Evolutionary conservation across 306 rosid species (phyloP), one percentile per base, ranked within the genome.

Genomic region (Quercus aquifolioides): DNA sequence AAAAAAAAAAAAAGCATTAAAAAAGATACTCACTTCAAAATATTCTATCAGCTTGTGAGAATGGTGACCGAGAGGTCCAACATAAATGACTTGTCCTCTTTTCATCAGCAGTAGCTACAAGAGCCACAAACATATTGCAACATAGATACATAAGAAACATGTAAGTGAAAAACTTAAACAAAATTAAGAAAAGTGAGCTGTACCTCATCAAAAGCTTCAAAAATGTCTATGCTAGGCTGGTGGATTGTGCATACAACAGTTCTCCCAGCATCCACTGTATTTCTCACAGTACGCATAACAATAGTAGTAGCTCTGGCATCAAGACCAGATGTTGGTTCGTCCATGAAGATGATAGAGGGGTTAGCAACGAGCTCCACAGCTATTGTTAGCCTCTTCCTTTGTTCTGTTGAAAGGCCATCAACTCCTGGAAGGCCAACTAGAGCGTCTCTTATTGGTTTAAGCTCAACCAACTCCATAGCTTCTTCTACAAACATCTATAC

Each of bases 281-380:
- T 94, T 69, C 97, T 90, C 14, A 94, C 94, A 0, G 94, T 85
- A 55, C 98, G 91, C 97, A 94, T 94, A 68, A 94, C 97, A 76
- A 94, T 89, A 4, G 97, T 97, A 38, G 97, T 97, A 43, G 98
- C 92, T 82, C 97, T 87, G 57, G 98, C 98, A 85, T 94, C 98
- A 23, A 94, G 91, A 31, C 98, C 98, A 7, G 98, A 88, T 13
- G 98, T 94, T 28, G 98, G 97, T 69, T 94, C 97, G 77, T 94
- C 98, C 98, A 93, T 90, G 30, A 93, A 93, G 83, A 93, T 90
- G 77, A 93, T 93, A 15, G 97, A 93, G 14, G 98, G 98, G 74
- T 94, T 91, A 38, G 98, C 94, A 73, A 93, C 94, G 75, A 93
- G 79, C 70, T 93, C 98, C 7, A 93, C 98, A 8, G 97, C 98